Conservation (phyloP, 2,329 filamentous ascomycete species). For the Phialocephala sp. region DNA sequence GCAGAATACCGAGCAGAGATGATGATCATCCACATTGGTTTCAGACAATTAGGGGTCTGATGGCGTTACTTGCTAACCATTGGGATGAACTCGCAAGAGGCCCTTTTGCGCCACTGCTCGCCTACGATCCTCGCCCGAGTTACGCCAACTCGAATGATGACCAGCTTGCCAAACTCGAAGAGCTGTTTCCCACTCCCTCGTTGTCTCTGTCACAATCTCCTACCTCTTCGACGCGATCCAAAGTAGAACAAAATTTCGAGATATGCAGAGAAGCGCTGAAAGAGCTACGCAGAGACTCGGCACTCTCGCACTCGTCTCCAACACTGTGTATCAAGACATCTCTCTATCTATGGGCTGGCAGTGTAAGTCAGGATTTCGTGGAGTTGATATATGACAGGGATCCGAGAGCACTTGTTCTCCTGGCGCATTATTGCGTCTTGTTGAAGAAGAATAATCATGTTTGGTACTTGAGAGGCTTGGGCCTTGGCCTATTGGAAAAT, state of each 20-base stretch:
- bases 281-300: slow-evolving; percentile 13
- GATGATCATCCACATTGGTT: slow-evolving; percentile 29
- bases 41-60: slow-evolving; percentile 21
- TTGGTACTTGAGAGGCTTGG: slow-evolving; percentile 22
- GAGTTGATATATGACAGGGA: slow-evolving; percentile 18
- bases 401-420: slow-evolving; percentile 35
- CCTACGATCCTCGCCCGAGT: no score
- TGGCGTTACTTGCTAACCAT: slow-evolving; percentile 14
- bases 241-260: background rate
- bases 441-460: slow-evolving; percentile 20
- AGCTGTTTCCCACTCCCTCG: slow-evolving; percentile 6
- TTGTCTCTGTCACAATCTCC: background rate
- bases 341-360: slow-evolving; percentile 22
- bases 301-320: slow-evolving; percentile 6
- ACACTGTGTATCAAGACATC: slow-evolving; percentile 11
- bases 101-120: slow-evolving; percentile 18
- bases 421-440: slow-evolving; percentile 26
- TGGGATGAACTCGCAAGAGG: slow-evolving; percentile 18
- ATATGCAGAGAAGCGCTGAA: slow-evolving; percentile 13
- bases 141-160: slow-evolving; percentile 17
- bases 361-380: slow-evolving; percentile 16
- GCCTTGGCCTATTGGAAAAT: slow-evolving; percentile 17
- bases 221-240: background rate
- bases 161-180: slow-evolving; percentile 15
- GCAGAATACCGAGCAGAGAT: slow-evolving; percentile 15